Base-by-base conservation (phyloP, 2,329 filamentous ascomycete species). In the Epichloe gansuensis region DNA sequence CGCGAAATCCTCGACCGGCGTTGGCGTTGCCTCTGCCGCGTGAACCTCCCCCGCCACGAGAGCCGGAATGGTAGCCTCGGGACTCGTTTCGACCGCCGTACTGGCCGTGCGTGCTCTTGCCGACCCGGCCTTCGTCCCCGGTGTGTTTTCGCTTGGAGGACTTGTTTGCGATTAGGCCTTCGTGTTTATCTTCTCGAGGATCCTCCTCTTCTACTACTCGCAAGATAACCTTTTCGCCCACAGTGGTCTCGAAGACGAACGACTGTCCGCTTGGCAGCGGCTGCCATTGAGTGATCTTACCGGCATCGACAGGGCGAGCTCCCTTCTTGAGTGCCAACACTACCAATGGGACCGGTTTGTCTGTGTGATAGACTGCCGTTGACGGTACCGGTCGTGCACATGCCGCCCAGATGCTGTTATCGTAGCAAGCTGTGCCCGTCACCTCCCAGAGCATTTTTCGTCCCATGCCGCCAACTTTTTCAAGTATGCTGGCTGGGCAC, bases 351-450 rank as follows among this genome's bases (percentile, higher is more conserved):
- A 77, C 78, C 1, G 80, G 76, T 61, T 90, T 91, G 58, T 95
- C 88, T 0, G 88, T 91, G 69, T 93, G 86, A 59, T 83, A 83
- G 46, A 75, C 77, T 41, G 83, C 80, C 0, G 77, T 79, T 15
- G 80, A 72, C 0, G 84, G 82, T 0, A 91, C 76, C 1, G 93
- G 89, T 35, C 81, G 77, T 11, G 96, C 80, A 44, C 83, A 78
- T 15, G 85, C 89, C 5, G 91, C 93, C 91, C 91, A 98, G 41
- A 97, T 78, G 60, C 80, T 85, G 65, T 90, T 84, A 55, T 95
- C 86, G 58, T 81, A 82, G 58, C 78, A 81, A 0, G 82, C 89
- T 5, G 85, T 81, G 39, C 84, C 88, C 0, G 82, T 86, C 4
- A 95, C 84, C 65, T 88, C 81, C 89, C 91, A 98, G 42, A 74